Percentiles rank a stretch among this genome's conserved stretches.
Conservation (phyloP, 2,329 filamentous ascomycete genomes). For the Myriosclerotinia curreyana region DNA sequence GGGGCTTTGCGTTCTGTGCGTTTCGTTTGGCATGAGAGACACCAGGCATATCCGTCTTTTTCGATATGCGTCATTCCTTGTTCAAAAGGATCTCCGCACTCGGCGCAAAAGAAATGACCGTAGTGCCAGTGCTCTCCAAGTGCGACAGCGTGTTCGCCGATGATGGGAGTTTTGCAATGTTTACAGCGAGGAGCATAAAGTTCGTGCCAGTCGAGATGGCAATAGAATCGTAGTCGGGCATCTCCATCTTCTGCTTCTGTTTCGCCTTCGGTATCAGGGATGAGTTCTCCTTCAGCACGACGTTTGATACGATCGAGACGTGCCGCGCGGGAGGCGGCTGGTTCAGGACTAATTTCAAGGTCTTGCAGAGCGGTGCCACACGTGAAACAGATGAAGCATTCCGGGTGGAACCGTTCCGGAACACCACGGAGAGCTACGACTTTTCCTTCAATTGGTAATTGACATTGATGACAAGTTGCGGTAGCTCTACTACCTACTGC, state of each 20-base stretch:
- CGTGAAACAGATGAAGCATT: slow-evolving; percentile 86
- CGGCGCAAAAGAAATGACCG: slow-evolving; percentile 97
- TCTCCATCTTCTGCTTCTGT: slow-evolving; percentile 71
- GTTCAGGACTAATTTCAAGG: slow-evolving; percentile 94
- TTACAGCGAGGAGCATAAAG: slow-evolving; percentile 89
- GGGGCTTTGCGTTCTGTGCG: slow-evolving; percentile 83
- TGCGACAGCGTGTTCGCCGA: slow-evolving; percentile 90
- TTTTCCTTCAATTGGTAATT: slow-evolving; percentile 80
- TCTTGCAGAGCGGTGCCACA: slow-evolving; percentile 89
- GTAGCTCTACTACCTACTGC: slow-evolving; percentile 54
- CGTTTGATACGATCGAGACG: slow-evolving; percentile 72
- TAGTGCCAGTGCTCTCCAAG: slow-evolving; percentile 96
- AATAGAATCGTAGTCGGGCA: slow-evolving; percentile 79
- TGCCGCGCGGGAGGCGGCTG: slow-evolving; percentile 64
- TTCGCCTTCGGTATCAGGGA: slow-evolving; percentile 61
- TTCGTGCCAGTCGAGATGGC: slow-evolving; percentile 98
- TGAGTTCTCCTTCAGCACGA: slow-evolving; percentile 55
- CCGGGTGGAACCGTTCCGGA: slow-evolving; percentile 77
- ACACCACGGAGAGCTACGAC: slow-evolving; percentile 79
- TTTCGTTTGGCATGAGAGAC: slow-evolving; percentile 86
- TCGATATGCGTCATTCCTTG: slow-evolving; percentile 72
- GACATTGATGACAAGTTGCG: slow-evolving; percentile 80
- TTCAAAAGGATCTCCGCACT: slow-evolving; percentile 94
- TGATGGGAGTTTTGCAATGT: slow-evolving; percentile 93
- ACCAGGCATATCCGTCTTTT: slow-evolving; percentile 98